Conservation (phyloP, 345 rosid species). For the Anastatica hierochuntica region DNA sequence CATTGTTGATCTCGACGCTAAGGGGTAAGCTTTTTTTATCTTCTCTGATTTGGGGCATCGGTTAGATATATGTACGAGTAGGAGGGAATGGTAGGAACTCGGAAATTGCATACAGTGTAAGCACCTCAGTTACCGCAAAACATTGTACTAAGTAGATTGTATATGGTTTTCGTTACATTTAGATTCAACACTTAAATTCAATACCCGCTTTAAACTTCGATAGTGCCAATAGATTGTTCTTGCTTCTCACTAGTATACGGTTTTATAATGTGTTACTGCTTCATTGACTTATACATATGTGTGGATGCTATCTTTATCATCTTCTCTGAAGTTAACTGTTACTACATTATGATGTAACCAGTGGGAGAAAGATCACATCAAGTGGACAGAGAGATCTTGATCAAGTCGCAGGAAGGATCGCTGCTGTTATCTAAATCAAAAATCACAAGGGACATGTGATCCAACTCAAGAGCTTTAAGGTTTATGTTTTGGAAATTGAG, state of each 20-base stretch:
- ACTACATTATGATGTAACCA: slow-evolving; percentile 13
- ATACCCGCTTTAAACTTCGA: background rate
- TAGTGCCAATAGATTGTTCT: background rate
- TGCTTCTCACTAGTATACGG: background rate
- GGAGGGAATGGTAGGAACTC: no score
- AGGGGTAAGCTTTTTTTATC: slow-evolving; percentile 22
- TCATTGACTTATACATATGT: background rate
- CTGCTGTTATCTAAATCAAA: slow-evolving; percentile 26
- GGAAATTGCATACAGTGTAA: no score
- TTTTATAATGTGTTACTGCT: background rate
- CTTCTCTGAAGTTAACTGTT: no score
- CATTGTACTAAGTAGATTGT: no score
- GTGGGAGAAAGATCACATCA: slow-evolving; percentile 82
- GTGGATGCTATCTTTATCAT: no score
- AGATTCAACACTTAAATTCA: background rate
- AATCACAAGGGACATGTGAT: no score
- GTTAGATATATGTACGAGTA: background rate
- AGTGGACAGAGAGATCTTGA: slow-evolving; percentile 85
- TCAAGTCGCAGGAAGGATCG: slow-evolving; percentile 79
- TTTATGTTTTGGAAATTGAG: slow-evolving; percentile 8
- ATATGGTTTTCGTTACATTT: no score
- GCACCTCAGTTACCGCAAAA: no score
- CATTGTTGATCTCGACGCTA: slow-evolving; percentile 29
- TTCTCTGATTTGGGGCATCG: background rate
- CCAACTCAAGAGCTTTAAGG: slow-evolving; percentile 1